A percentile compares a stretch with the other conserved stretches of the same genome.
phyloP scores from a whole-genome alignment of 2,329 filamentous ascomycete species.

The Fulvia fulva region DNA sequence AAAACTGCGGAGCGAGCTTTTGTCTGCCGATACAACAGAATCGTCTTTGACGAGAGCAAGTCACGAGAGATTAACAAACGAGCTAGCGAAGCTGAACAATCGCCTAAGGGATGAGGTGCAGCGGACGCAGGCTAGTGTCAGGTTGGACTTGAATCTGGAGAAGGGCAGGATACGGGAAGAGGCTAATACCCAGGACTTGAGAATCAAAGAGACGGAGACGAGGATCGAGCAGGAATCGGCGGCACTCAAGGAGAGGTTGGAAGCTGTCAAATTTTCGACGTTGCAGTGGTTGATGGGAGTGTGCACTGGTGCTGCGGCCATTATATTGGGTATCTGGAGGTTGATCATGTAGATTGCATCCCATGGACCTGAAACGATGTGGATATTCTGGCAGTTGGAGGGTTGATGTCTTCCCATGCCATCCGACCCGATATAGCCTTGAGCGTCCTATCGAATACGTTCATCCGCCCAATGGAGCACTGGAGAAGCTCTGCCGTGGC shows the following conservation, averaged over 20 bases:
- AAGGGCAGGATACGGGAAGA: slow-evolving; percentile 96
- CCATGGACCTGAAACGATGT: too few relatives aligned
- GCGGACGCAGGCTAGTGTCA: slow-evolving; percentile 86
- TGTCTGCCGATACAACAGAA: slow-evolving; percentile 88
- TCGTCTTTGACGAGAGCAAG: slow-evolving; percentile 80
- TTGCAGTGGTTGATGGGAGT: slow-evolving; percentile 93
- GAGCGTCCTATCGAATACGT: too few relatives aligned
- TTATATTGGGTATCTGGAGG: slow-evolving; percentile 65
- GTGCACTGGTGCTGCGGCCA: slow-evolving; percentile 61
- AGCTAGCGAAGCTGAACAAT: slow-evolving; percentile 88
- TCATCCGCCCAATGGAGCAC: too few relatives aligned
- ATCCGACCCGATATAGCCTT: too few relatives aligned
- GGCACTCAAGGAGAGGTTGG: slow-evolving; percentile 81
- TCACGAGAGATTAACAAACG: slow-evolving; percentile 89
- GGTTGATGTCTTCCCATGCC: too few relatives aligned
- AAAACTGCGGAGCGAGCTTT: slow-evolving; percentile 88
- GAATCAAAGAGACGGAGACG: slow-evolving; percentile 98
- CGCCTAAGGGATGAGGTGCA: slow-evolving; percentile 90
- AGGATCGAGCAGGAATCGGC: slow-evolving; percentile 98
- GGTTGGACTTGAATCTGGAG: slow-evolving; percentile 89
- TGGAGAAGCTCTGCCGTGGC: too few relatives aligned
- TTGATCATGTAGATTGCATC: slow-evolving; percentile 62
- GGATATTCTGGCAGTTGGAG: too few relatives aligned
- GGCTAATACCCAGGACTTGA: slow-evolving; percentile 91
- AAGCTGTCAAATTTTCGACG: slow-evolving; percentile 97